Evolutionary conservation across 1,139 yeast genomes (phyloP).

Genomic region (Lizanozyma gosingica): DNA sequence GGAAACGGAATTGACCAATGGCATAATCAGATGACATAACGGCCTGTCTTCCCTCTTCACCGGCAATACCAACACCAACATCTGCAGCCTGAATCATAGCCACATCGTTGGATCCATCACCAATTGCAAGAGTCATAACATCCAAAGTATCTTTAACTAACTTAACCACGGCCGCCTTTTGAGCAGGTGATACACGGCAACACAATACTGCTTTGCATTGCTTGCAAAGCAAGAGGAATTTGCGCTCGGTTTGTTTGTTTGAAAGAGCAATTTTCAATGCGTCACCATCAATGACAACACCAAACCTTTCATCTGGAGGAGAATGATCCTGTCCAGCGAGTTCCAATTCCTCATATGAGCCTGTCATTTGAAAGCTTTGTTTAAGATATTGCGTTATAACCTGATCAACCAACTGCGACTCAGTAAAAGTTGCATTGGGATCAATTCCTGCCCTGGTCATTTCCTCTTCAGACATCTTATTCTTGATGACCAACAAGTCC

Average conservation of each 20-base stretch:
- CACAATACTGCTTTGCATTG: slow-evolving; percentile 91
- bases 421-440: slow-evolving; percentile 19
- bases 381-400: slow-evolving; percentile 53
- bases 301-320: slow-evolving; percentile 71
- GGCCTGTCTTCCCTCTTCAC: slow-evolving; percentile 97
- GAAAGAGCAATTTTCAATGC: slow-evolving; percentile 65
- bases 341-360: slow-evolving; percentile 49
- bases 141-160: slow-evolving; percentile 74
- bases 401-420: slow-evolving; percentile 35
- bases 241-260: slow-evolving; percentile 31
- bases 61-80: slow-evolving; percentile 97
- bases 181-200: slow-evolving; percentile 96
- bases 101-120: slow-evolving; percentile 98
- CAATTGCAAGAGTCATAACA: slow-evolving; percentile 88
- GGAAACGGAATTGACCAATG: slow-evolving; percentile 83
- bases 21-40: slow-evolving; percentile 98
- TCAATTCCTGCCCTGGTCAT: slow-evolving; percentile 22
- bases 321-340: slow-evolving; percentile 62
- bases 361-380: slow-evolving; percentile 55
- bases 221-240: slow-evolving; percentile 79
- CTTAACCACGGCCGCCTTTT: slow-evolving; percentile 91
- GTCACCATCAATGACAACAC: slow-evolving; percentile 88
- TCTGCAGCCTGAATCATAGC: slow-evolving; percentile 99
- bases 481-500: slow-evolving; percentile 68
- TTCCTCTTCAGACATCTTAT: slow-evolving; percentile 23